These are phyloP conservation scores for Diaporthe helianthi DNA, from an alignment of 2,329 filamentous ascomycete genomes.

Conservation along the genomic window DNA sequence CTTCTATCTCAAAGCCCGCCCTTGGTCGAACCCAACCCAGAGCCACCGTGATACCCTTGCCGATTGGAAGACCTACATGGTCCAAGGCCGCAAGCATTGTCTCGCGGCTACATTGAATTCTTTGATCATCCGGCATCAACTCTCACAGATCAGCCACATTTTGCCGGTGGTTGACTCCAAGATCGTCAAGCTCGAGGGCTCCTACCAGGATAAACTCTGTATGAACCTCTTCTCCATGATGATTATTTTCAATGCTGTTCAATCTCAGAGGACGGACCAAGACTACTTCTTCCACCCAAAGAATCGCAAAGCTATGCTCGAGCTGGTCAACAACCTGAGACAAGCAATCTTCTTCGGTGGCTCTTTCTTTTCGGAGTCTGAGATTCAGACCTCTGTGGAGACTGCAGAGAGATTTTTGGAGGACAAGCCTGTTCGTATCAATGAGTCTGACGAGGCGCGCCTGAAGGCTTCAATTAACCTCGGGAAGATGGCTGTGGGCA, in stretches of 20 bases:
- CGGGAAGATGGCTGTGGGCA: constrained; percentile 65
- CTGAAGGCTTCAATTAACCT: constrained; percentile 71
- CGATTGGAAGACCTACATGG: constrained; percentile 77
- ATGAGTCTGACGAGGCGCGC: constrained; percentile 63
- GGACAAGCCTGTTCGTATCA: constrained; percentile 66
- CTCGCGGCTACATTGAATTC: constrained; percentile 76
- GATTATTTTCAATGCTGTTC: constrained; percentile 85
- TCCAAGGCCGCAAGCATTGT: constrained; percentile 68
- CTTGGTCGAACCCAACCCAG: constrained; percentile 72
- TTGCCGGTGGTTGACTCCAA: constrained; percentile 78
- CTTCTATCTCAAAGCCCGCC: constrained; percentile 77
- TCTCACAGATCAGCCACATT: constrained; percentile 71
- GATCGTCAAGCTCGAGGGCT: constrained; percentile 77
- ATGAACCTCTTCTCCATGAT: constrained; percentile 86
- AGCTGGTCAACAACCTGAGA: constrained; percentile 78
- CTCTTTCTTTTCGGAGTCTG: constrained; percentile 71
- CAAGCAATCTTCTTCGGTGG: constrained; percentile 87
- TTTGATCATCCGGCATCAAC: constrained; percentile 80
- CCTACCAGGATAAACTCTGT: constrained; percentile 82
- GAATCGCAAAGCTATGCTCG: constrained; percentile 70
- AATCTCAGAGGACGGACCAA: constrained; percentile 80
- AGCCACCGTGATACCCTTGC: constrained; percentile 64
- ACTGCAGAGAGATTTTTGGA: constrained; percentile 72
- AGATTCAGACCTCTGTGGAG: constrained; percentile 70
- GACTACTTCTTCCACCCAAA: constrained; percentile 90